phyloP scores from a whole-genome alignment of 257 asterid species.

The Solanum arcanum region DNA sequence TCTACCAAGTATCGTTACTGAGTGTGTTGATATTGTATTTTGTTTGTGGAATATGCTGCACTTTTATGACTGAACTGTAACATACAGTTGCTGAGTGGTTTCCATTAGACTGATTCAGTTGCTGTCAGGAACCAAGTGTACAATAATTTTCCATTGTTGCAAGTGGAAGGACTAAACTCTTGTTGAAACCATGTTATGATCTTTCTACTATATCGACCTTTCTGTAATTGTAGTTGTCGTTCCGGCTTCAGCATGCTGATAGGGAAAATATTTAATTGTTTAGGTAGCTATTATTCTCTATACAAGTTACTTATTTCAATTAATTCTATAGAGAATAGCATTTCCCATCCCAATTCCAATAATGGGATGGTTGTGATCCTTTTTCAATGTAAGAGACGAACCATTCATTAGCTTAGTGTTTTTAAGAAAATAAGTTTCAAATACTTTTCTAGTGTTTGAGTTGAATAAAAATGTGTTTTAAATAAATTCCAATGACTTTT shows the following conservation, averaged over 20 bases:
- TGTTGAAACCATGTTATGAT: not conserved
- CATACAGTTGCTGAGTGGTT: not conserved
- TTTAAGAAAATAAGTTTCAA: too few species aligned
- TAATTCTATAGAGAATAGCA: not conserved
- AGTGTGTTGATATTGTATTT: not conserved
- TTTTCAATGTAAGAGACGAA: not conserved
- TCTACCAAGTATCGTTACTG: slow-evolving; percentile 89
- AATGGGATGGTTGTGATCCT: not conserved
- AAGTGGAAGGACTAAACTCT: not conserved
- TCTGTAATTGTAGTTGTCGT: not conserved
- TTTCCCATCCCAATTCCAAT: not conserved
- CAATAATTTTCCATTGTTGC: not conserved
- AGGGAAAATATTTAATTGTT: not conserved
- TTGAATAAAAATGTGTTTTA: not conserved
- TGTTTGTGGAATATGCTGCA: not conserved
- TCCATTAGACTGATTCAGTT: not conserved
- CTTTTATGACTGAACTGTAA: not conserved
- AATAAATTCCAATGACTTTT: not conserved
- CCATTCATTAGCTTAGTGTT: not conserved
- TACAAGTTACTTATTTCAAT: not conserved
- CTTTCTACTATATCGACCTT: not conserved
- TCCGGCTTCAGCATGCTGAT: not conserved
- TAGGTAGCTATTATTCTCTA: not conserved
- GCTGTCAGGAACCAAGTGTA: not conserved
- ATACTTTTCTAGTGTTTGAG: not conserved